These are phyloP conservation scores for Fusarium concolor DNA, from an alignment of 2,329 filamentous ascomycete species.

Conservation along the genomic window DNA sequence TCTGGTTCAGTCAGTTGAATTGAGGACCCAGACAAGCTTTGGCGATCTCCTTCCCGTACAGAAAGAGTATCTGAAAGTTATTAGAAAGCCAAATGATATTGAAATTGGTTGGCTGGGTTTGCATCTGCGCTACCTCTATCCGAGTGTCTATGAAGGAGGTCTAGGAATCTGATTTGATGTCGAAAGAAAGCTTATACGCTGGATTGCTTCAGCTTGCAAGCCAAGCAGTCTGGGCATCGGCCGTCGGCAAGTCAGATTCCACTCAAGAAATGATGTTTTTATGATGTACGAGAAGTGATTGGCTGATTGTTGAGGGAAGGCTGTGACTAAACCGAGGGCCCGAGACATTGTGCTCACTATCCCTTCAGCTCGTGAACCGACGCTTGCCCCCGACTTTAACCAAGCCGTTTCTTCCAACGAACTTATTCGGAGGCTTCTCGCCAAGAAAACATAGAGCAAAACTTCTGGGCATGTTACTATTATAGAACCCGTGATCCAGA, in stretches of 20 bases:
- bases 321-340: constrained; percentile 14
- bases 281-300: neutral
- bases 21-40: neutral
- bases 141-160: neutral
- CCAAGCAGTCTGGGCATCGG: constrained; percentile 22
- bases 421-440: neutral
- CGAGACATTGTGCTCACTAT: constrained; percentile 30
- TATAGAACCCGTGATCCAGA: accelerated
- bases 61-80: neutral
- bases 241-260: constrained; percentile 5
- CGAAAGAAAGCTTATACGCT: constrained; percentile 7
- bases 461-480: neutral
- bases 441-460: neutral
- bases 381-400: neutral
- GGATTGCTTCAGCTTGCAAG: neutral
- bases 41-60: neutral
- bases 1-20: neutral
- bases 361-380: constrained; percentile 11
- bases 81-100: neutral
- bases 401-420: neutral
- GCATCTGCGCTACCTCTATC: neutral
- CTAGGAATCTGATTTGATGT: neutral
- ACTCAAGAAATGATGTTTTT: neutral
- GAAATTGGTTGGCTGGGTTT: neutral
- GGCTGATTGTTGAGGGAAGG: neutral